Evolutionary conservation across 352 stramenopile species (phyloP).

Genomic region (Blastocystis hominis): DNA sequence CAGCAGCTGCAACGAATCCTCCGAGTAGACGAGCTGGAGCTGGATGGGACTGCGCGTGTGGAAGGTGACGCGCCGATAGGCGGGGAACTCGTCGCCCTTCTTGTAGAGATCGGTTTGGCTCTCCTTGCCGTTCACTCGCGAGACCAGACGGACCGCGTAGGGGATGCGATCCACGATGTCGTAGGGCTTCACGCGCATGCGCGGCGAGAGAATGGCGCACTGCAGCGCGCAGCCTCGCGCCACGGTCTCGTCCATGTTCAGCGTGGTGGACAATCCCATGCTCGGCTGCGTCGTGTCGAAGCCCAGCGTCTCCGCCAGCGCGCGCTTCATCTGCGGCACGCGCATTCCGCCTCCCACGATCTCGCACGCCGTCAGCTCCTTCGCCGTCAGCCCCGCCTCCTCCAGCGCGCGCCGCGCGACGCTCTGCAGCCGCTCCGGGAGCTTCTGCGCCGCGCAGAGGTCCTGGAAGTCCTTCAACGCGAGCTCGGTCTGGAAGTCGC

Average conservation of each 20-base stretch:
- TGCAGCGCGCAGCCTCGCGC: slow-evolving; percentile 88
- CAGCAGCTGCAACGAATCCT: background rate
- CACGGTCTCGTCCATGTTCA: slow-evolving; percentile 97
- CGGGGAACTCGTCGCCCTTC: slow-evolving; percentile 86
- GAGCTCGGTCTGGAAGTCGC: slow-evolving; percentile 86
- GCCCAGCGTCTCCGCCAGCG: slow-evolving; percentile 78
- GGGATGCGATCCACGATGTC: slow-evolving; percentile 70
- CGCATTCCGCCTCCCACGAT: slow-evolving; percentile 88
- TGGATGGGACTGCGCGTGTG: slow-evolving; percentile 79
- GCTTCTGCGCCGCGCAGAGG: slow-evolving; percentile 67
- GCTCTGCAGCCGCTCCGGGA: slow-evolving; percentile 36
- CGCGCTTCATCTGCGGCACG: slow-evolving; percentile 86
- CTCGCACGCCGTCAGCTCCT: slow-evolving; percentile 81
- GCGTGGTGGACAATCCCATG: slow-evolving; percentile 86
- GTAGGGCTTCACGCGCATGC: slow-evolving; percentile 87
- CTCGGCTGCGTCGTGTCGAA: slow-evolving; percentile 73
- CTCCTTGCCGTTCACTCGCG: slow-evolving; percentile 74
- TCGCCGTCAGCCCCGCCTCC: slow-evolving; percentile 77
- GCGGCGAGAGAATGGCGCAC: slow-evolving; percentile 91
- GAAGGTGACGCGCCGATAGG: slow-evolving; percentile 91
- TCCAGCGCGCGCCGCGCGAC: slow-evolving; percentile 20
- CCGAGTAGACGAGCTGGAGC: slow-evolving; percentile 74
- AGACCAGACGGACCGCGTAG: slow-evolving; percentile 74
- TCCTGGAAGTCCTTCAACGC: slow-evolving; percentile 85
- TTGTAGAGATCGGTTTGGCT: slow-evolving; percentile 85